A percentile compares a stretch with the other conserved stretches of the same genome.
phyloP scores from a whole-genome alignment of 352 stramenopile species.

The Phytophthora chlamydospora region DNA sequence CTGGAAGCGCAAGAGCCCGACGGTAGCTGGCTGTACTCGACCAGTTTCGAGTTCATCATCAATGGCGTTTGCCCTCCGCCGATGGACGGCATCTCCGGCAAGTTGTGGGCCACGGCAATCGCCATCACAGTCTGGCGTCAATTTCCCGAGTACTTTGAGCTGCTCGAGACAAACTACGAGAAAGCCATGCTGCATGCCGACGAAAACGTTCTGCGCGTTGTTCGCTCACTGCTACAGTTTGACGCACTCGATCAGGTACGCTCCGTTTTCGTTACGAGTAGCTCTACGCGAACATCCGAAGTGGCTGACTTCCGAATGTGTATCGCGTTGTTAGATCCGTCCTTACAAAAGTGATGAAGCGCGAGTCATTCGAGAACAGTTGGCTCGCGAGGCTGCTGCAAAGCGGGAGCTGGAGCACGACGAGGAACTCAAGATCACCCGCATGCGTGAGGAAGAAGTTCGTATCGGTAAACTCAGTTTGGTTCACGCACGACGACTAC shows the following conservation, averaged over 20 bases:
- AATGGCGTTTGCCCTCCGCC: constrained; percentile 49
- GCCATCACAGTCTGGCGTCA: constrained; percentile 61
- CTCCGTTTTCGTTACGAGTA: not conserved
- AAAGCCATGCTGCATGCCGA: constrained; percentile 69
- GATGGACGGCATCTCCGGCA: constrained; percentile 50
- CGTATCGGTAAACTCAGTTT: constrained; percentile 50
- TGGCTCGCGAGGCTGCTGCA: constrained; percentile 47
- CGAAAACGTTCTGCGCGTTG: constrained; percentile 56
- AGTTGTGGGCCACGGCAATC: constrained; percentile 68
- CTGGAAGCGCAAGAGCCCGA: constrained; percentile 58
- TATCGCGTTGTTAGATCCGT: constrained; percentile 46
- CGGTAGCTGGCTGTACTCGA: constrained; percentile 69
- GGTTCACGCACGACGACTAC: constrained; percentile 44
- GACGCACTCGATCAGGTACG: constrained; percentile 41
- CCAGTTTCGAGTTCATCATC: constrained; percentile 60
- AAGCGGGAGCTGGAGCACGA: constrained; percentile 53
- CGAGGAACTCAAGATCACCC: constrained; percentile 40
- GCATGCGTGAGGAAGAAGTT: constrained; percentile 38
- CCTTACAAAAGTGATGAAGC: constrained; percentile 61
- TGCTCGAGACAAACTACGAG: constrained; percentile 58
- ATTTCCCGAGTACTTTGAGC: constrained; percentile 63
- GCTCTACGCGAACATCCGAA: too few relatives aligned
- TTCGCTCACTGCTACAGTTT: constrained; percentile 50
- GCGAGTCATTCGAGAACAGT: constrained; percentile 47
- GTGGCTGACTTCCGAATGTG: constrained; percentile 1